These are phyloP conservation scores for Eucalyptus cloeziana DNA, from an alignment of 345 rosid genomes.

Conservation along the genomic window DNA sequence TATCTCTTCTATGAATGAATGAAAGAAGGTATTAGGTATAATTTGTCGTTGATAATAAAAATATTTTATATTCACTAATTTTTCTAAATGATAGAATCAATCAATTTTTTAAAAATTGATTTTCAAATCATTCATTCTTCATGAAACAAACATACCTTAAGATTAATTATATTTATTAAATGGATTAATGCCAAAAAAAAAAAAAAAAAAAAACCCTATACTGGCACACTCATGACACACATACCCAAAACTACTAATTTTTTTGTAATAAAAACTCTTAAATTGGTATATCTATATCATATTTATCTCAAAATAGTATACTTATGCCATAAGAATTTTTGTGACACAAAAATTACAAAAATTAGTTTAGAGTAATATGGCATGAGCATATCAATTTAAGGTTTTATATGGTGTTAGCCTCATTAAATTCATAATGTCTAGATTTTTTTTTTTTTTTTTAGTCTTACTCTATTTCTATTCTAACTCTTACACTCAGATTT, in stretches of 20 bases:
- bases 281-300: accelerated
- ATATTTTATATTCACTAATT: neutral
- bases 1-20: neutral
- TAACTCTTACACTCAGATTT: too few species aligned
- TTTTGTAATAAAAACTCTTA: neutral
- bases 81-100: neutral
- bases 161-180: neutral
- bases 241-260: accelerated
- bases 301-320: neutral
- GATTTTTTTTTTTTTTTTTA: too few species aligned
- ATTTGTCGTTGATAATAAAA: neutral
- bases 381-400: neutral
- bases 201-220: neutral
- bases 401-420: neutral
- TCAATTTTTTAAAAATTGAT: neutral
- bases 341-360: accelerated
- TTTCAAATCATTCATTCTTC: neutral
- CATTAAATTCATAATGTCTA: neutral
- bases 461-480: too few species aligned
- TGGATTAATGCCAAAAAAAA: neutral
- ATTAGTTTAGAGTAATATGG: accelerated
- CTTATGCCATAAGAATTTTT: too few species aligned
- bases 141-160: neutral
- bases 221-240: accelerated
- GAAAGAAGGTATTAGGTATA: neutral